Evolutionary conservation across 768 basidiomycete species (phyloP).

Genomic region (Lactarius sanguifluus): DNA sequence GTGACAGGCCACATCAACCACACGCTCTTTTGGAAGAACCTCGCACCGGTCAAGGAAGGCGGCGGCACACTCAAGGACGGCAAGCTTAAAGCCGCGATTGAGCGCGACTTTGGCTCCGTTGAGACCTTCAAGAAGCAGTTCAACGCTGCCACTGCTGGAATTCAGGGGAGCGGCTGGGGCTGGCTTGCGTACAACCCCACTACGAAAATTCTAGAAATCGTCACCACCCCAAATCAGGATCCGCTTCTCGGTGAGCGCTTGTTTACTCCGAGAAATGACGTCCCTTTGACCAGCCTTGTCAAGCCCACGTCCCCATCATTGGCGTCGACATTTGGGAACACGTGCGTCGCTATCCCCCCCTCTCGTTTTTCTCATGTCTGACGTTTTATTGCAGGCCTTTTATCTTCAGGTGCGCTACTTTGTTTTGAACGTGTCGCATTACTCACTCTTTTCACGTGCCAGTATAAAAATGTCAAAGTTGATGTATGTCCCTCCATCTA

Average conservation of each 20-base stretch:
- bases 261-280: neutral
- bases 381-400: slow-evolving; percentile 13
- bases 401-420: slow-evolving; percentile 20
- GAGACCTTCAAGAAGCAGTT: slow-evolving; percentile 83
- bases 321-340: slow-evolving; percentile 99
- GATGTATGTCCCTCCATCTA: slow-evolving; percentile 59
- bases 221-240: slow-evolving; percentile 96
- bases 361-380: slow-evolving; percentile 53
- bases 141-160: slow-evolving; percentile 83
- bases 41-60: slow-evolving; percentile 65
- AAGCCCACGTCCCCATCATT: slow-evolving; percentile 86
- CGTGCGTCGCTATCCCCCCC: slow-evolving; percentile 35
- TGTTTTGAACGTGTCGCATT: neutral
- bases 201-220: slow-evolving; percentile 78
- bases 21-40: slow-evolving; percentile 96
- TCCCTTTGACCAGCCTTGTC: slow-evolving; percentile 6
- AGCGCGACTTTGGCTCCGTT: slow-evolving; percentile 82
- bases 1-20: slow-evolving; percentile 86
- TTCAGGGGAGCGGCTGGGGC: slow-evolving; percentile 98
- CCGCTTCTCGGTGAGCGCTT: slow-evolving; percentile 62
- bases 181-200: slow-evolving; percentile 82
- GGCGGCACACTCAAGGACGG: slow-evolving; percentile 68
- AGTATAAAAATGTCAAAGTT: slow-evolving; percentile 92
- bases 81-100: slow-evolving; percentile 71
- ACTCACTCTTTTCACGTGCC: slow-evolving; percentile 21